A percentile compares a stretch with the other conserved stretches of the same genome.
Evolutionary conservation across 164 flowering plant genomes (phyloP).

Genomic region (Nelumbo lutea): DNA sequence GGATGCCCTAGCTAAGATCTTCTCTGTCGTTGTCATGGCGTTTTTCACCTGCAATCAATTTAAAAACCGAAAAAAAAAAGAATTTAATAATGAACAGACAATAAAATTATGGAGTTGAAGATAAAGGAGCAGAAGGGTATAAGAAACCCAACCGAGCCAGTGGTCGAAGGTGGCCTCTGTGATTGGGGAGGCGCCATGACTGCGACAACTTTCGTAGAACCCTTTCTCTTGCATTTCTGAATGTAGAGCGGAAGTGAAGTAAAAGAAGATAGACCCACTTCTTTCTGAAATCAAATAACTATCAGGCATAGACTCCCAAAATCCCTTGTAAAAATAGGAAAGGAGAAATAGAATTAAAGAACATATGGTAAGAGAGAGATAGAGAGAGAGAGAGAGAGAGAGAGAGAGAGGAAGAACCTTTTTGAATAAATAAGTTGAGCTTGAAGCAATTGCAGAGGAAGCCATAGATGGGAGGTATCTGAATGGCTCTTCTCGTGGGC

Average conservation of each 20-base stretch:
- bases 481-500: too few species aligned
- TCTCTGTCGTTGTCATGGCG: constrained; percentile 95
- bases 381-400: not conserved
- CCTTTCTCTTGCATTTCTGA: constrained; percentile 29
- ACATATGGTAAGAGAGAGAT: not conserved
- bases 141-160: constrained; percentile 64
- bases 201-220: constrained; percentile 46
- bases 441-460: constrained; percentile 26
- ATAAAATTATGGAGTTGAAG: not conserved
- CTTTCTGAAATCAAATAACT: constrained; percentile 27
- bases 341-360: not conserved
- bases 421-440: constrained; percentile 19
- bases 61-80: not conserved
- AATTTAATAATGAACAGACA: not conserved
- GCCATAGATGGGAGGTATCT: constrained; percentile 12
- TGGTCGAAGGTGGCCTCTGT: constrained; percentile 66
- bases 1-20: constrained; percentile 83
- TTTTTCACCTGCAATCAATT: constrained; percentile 61
- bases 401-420: constrained; percentile 18
- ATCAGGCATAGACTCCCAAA: not conserved
- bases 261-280: constrained; percentile 40
- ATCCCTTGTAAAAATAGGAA: not conserved
- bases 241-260: constrained; percentile 29
- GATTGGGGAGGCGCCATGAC: constrained; percentile 82
- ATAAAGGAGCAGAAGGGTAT: not conserved